phyloP scores from a whole-genome alignment of 2,329 filamentous ascomycete species.

The Fusarium equiseti region DNA sequence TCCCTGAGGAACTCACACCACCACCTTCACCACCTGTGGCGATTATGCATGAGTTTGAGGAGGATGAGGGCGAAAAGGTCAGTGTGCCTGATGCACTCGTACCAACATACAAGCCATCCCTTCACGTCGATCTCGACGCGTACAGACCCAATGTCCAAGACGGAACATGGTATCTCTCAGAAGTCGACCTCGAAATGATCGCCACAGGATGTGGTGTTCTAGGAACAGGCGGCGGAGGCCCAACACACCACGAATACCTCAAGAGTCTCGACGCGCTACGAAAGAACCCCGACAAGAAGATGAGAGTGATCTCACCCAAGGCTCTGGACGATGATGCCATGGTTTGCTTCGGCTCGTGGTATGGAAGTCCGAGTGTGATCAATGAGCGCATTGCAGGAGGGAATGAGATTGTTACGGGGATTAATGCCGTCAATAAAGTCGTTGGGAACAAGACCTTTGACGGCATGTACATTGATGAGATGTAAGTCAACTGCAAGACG shows the following conservation, averaged over 20 bases:
- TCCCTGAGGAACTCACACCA: constrained; percentile 46
- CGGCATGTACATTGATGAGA: constrained; percentile 54
- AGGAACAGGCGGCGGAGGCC: constrained; percentile 55
- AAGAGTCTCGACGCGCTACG: constrained; percentile 55
- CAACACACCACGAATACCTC: constrained; percentile 59
- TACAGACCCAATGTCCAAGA: constrained; percentile 51
- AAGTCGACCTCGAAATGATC: constrained; percentile 53
- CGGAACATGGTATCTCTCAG: constrained; percentile 54
- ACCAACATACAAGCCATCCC: constrained; percentile 50
- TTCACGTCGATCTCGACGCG: constrained; percentile 46
- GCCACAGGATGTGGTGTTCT: constrained; percentile 53
- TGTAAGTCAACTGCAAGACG: too few relatives aligned
- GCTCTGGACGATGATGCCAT: constrained; percentile 54
- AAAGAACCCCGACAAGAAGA: constrained; percentile 50
- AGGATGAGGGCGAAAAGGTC: constrained; percentile 45
- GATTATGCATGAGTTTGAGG: constrained; percentile 25
- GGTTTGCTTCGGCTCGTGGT: constrained; percentile 59
- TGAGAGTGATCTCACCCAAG: constrained; percentile 57
- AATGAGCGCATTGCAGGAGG: constrained; percentile 54
- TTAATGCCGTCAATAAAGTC: constrained; percentile 53
- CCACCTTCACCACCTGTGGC: constrained; percentile 36
- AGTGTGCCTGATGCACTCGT: constrained; percentile 48
- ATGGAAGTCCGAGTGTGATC: constrained; percentile 58
- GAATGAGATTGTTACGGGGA: constrained; percentile 53
- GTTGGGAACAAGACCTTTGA: constrained; percentile 50